Percentiles rank a stretch among this genome's conserved stretches.
phyloP scores from a whole-genome alignment of 768 basidiomycete genomes.

The Mycena filopes region DNA sequence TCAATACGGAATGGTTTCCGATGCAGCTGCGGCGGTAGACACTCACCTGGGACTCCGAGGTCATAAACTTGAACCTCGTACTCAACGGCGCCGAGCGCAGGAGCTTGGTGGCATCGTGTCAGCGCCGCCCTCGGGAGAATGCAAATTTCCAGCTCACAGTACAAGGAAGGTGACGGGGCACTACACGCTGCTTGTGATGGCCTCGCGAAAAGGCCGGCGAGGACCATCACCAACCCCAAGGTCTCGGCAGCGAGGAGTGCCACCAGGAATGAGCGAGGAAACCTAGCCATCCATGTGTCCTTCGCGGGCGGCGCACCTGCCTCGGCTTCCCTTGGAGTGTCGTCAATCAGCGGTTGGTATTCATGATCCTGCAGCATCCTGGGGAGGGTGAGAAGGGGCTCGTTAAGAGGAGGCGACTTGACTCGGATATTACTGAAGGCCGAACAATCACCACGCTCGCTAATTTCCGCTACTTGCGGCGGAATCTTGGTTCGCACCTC shows the following conservation, averaged over 20 bases:
- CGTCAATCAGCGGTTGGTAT: conserved; percentile 10
- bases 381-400: neutral
- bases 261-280: neutral
- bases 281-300: neutral
- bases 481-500: too few species aligned
- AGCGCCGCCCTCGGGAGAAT: neutral
- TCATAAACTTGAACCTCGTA: conserved; percentile 24
- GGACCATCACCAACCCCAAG: neutral
- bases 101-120: conserved; percentile 10
- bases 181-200: neutral
- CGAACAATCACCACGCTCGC: too few species aligned
- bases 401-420: neutral
- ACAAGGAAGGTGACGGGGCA: neutral
- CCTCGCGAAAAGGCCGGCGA: neutral
- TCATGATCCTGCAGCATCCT: conserved; percentile 19
- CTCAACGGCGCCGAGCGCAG: conserved; percentile 23
- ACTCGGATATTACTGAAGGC: too few species aligned
- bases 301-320: neutral
- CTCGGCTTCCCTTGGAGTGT: neutral
- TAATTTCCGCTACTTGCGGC: too few species aligned
- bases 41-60: conserved; percentile 9
- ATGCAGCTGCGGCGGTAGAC: neutral
- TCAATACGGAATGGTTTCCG: neutral
- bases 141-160: too few species aligned
- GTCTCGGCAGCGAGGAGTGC: conserved; percentile 17